These are phyloP conservation scores for Fraxinus velutina DNA, from an alignment of 305 asterid species.

Conservation along the genomic window DNA sequence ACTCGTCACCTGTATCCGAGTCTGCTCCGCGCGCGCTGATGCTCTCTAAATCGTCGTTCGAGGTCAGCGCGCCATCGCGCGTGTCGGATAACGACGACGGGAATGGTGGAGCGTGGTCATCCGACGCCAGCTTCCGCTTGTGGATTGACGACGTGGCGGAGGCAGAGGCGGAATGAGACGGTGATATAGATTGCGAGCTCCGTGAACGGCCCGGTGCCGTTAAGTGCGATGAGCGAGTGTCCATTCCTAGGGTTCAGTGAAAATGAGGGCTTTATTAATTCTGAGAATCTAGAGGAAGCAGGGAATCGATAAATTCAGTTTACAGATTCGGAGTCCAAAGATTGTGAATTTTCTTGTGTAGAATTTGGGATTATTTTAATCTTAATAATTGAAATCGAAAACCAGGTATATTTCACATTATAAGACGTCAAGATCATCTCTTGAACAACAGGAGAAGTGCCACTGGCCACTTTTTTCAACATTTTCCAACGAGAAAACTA, in stretches of 20 bases:
- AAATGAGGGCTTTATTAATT: not conserved
- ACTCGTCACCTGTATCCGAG: slow-evolving; percentile 85
- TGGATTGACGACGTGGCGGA: slow-evolving; percentile 89
- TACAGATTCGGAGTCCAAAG: not conserved
- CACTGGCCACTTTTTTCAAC: too few relatives aligned
- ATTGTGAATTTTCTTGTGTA: not conserved
- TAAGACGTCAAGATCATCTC: too few relatives aligned
- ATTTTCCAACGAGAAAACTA: too few relatives aligned
- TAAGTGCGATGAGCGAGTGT: slow-evolving; percentile 58
- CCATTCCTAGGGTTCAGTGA: slow-evolving; percentile 39
- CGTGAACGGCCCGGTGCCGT: slow-evolving; percentile 88
- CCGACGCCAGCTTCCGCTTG: slow-evolving; percentile 73
- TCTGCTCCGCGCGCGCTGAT: slow-evolving; percentile 92
- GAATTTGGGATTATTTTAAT: not conserved
- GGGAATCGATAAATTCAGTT: not conserved
- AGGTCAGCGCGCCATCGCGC: slow-evolving; percentile 83
- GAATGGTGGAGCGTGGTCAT: slow-evolving; percentile 80
- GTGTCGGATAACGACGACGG: slow-evolving; percentile 86
- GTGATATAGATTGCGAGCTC: slow-evolving; percentile 89
- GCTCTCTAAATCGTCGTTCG: slow-evolving; percentile 94
- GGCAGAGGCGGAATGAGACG: slow-evolving; percentile 95
- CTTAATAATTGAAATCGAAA: too few relatives aligned
- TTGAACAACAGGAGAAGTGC: too few relatives aligned
- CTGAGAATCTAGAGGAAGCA: not conserved
- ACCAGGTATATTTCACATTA: too few relatives aligned